Conservation (phyloP, 1,284 basidiomycete genomes). For the Ustilago lituana region DNA sequence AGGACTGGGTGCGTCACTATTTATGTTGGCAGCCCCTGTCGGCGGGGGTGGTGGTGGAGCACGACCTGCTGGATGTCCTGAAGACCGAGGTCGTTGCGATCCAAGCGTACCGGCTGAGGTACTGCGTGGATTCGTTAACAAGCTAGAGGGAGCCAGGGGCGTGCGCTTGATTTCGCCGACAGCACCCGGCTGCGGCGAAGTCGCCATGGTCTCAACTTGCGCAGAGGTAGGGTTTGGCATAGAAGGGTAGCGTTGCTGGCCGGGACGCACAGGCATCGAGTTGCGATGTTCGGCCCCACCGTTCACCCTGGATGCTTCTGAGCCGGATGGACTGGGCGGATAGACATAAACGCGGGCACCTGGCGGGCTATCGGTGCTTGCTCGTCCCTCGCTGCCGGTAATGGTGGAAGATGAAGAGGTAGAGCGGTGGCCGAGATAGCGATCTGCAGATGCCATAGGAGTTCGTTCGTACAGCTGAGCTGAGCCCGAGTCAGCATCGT, state of each 20-base stretch:
- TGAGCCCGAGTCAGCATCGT: constrained; percentile 5
- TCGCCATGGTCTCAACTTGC: constrained; percentile 25
- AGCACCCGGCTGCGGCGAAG: constrained; percentile 1
- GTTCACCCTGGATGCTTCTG: constrained; percentile 25
- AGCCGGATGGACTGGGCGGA: constrained; percentile 55
- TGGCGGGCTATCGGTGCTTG: constrained; percentile 15
- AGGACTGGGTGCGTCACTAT: constrained; percentile 3
- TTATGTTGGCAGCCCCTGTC: constrained; percentile 7
- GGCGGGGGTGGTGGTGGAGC: constrained; percentile 53
- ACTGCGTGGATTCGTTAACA: constrained; percentile 32
- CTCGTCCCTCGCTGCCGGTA: neutral
- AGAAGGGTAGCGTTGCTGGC: constrained; percentile 23
- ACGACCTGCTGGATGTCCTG: constrained; percentile 55
- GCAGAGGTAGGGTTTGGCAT: constrained; percentile 37
- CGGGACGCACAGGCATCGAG: neutral
- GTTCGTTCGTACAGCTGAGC: constrained; percentile 22
- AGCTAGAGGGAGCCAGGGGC: constrained; percentile 46
- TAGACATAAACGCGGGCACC: constrained; percentile 58
- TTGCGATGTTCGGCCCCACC: neutral
- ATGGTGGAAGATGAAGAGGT: constrained; percentile 41
- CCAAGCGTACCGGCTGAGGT: constrained; percentile 20
- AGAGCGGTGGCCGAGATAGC: constrained; percentile 31
- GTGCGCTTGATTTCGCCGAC: constrained; percentile 8
- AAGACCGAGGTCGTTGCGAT: constrained; percentile 15
- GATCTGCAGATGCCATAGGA: constrained; percentile 30